Evolutionary conservation across 495 filamentous ascomycete species (phyloP).

Genomic region (Tuber magnatum): DNA sequence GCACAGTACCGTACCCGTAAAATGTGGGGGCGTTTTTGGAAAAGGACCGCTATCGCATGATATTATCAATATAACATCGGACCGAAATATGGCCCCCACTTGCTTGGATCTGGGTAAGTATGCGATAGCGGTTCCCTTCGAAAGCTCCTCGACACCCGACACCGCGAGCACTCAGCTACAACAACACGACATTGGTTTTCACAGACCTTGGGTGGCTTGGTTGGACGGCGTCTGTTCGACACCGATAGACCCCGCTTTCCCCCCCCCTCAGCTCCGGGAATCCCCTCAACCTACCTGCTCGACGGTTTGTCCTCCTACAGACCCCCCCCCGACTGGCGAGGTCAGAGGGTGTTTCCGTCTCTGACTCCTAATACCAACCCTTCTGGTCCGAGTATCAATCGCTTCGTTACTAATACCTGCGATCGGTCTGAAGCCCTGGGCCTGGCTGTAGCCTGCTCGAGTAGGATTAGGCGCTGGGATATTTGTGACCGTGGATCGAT

Average conservation of each 20-base stretch:
- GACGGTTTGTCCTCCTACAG: not conserved
- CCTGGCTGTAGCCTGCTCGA: not conserved
- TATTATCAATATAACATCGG: no score
- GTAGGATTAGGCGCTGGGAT: not conserved
- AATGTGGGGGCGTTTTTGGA: no score
- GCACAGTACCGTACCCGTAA: no score
- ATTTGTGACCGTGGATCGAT: not conserved
- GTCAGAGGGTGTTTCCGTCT: not conserved
- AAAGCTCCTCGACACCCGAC: no score
- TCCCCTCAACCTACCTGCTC: not conserved
- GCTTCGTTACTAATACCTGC: not conserved
- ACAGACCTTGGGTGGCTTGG: not conserved
- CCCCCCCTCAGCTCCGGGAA: not conserved
- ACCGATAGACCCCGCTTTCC: not conserved
- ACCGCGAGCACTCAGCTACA: not conserved
- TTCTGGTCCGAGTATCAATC: not conserved
- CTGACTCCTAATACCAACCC: not conserved
- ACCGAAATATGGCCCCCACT: no score
- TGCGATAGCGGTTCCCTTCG: no score
- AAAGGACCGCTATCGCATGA: no score
- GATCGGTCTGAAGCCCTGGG: not conserved
- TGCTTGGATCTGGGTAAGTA: no score
- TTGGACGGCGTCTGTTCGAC: not conserved
- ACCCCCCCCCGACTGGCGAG: not conserved
- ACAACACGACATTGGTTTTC: not conserved